A percentile compares a stretch with the other conserved stretches of the same genome.
phyloP scores from a whole-genome alignment of 1,284 basidiomycete genomes.

The Ceratobasidium sp. region DNA sequence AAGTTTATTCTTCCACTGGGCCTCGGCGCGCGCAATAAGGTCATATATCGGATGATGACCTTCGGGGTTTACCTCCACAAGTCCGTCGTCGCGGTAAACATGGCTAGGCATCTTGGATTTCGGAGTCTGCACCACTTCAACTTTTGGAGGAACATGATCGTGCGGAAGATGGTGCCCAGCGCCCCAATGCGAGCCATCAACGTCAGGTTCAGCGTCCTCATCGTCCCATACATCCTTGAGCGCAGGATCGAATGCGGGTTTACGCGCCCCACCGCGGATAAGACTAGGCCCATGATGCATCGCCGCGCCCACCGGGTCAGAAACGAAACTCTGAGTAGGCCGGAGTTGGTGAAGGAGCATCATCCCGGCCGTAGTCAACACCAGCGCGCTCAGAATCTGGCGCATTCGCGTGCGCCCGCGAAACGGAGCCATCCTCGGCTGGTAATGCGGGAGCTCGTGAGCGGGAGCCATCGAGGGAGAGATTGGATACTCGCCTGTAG shows the following conservation, averaged over 20 bases:
- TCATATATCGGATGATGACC: constrained; percentile 60
- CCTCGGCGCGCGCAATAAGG: constrained; percentile 57
- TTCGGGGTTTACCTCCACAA: constrained; percentile 55
- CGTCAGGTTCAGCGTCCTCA: constrained; percentile 27
- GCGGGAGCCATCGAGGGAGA: background rate
- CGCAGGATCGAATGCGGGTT: background rate
- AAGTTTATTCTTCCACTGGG: constrained; percentile 60
- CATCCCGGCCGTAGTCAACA: constrained; percentile 29
- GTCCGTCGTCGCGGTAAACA: constrained; percentile 54
- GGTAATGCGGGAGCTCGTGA: background rate
- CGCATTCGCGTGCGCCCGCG: constrained; percentile 32
- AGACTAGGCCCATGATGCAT: constrained; percentile 30
- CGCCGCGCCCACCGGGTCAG: constrained; percentile 35
- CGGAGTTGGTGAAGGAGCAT: constrained; percentile 19
- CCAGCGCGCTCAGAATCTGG: constrained; percentile 19
- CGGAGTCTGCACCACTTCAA: background rate
- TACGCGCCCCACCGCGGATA: constrained; percentile 5
- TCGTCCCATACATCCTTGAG: constrained; percentile 39
- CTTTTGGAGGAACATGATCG: background rate
- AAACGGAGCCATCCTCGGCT: constrained; percentile 15
- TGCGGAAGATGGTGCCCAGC: constrained; percentile 16
- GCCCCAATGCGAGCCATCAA: constrained; percentile 21
- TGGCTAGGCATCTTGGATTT: constrained; percentile 50
- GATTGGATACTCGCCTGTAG: no score
- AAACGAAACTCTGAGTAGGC: constrained; percentile 30